Percentiles rank a stretch among this genome's conserved stretches.
Evolutionary conservation across 2,329 filamentous ascomycete species (phyloP).

Genomic region (Pseudofabraea citricarpa): DNA sequence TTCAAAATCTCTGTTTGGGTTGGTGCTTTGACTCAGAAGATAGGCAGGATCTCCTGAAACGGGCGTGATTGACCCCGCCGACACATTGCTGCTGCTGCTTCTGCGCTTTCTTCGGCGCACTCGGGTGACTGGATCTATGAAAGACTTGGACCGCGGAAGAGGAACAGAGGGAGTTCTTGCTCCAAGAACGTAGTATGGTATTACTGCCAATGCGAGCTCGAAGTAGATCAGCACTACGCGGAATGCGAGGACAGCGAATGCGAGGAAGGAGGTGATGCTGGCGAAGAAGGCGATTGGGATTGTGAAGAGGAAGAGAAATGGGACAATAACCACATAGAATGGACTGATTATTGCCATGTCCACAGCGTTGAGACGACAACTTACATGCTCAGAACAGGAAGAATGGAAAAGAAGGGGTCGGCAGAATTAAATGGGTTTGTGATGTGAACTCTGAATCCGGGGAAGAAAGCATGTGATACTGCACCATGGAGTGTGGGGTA

Average conservation of each 20-base stretch:
- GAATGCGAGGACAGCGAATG: constrained; percentile 56
- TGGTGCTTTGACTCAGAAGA: constrained; percentile 41
- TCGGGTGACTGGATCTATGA: constrained; percentile 3
- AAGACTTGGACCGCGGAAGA: constrained; percentile 4
- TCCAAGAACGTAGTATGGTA: constrained; percentile 47
- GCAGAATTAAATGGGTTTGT: too few species aligned
- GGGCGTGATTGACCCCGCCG: constrained; percentile 23
- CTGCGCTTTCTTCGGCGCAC: constrained; percentile 17
- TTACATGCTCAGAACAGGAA: too few species aligned
- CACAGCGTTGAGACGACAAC: too few species aligned
- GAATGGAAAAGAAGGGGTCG: too few species aligned
- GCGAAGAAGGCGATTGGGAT: constrained; percentile 60
- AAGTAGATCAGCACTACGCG: constrained; percentile 58
- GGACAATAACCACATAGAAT: constrained; percentile 51
- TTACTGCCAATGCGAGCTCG: constrained; percentile 53
- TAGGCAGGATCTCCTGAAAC: constrained; percentile 26
- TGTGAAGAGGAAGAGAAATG: constrained; percentile 58
- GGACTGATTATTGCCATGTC: constrained; percentile 54
- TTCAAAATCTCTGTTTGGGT: constrained; percentile 52
- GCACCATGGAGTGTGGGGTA: constrained; percentile 2
- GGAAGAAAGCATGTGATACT: constrained; percentile 7
- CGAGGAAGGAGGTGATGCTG: constrained; percentile 56
- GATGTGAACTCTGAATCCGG: constrained; percentile 1
- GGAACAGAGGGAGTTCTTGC: background rate
- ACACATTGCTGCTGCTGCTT: constrained; percentile 26